These are phyloP conservation scores for Solanum hybrid DNA, from an alignment of 305 asterid genomes.

Conservation along the genomic window DNA sequence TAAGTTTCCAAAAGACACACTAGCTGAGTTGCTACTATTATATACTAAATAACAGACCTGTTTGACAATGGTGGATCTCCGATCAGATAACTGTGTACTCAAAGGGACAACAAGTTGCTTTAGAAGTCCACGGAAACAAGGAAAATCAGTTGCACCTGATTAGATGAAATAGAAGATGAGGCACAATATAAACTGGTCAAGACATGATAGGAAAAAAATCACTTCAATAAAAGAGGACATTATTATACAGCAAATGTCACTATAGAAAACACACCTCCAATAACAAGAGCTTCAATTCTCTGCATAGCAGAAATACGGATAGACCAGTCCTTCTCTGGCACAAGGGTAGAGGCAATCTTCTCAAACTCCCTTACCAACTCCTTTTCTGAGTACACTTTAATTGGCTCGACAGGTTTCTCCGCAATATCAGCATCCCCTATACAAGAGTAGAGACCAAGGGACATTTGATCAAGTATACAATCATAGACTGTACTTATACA, in stretches of 20 bases:
- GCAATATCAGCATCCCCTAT: slow-evolving; percentile 87
- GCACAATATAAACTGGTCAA: neutral
- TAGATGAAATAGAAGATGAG: slow-evolving; percentile 12
- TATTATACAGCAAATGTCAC: neutral
- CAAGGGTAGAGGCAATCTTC: slow-evolving; percentile 83
- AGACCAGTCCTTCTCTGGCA: slow-evolving; percentile 99
- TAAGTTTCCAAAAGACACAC: neutral
- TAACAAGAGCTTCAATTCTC: slow-evolving; percentile 83
- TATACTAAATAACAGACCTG: slow-evolving; percentile 41
- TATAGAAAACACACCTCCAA: slow-evolving; percentile 62
- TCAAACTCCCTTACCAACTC: slow-evolving; percentile 93
- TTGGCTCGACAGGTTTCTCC: slow-evolving; percentile 89
- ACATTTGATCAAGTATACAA: slow-evolving; percentile 7
- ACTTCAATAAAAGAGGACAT: neutral
- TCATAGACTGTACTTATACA: neutral
- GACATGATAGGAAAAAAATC: neutral
- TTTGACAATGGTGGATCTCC: slow-evolving; percentile 98
- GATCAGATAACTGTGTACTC: slow-evolving; percentile 87
- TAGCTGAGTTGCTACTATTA: neutral
- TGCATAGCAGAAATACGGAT: slow-evolving; percentile 94
- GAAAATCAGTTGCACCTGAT: slow-evolving; percentile 88
- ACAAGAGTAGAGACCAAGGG: slow-evolving; percentile 19
- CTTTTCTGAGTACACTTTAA: slow-evolving; percentile 90
- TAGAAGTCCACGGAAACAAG: slow-evolving; percentile 86
- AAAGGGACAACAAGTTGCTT: slow-evolving; percentile 91